phyloP scores from a whole-genome alignment of 2,329 filamentous ascomycete genomes.

The Nigrograna mackinnonii region DNA sequence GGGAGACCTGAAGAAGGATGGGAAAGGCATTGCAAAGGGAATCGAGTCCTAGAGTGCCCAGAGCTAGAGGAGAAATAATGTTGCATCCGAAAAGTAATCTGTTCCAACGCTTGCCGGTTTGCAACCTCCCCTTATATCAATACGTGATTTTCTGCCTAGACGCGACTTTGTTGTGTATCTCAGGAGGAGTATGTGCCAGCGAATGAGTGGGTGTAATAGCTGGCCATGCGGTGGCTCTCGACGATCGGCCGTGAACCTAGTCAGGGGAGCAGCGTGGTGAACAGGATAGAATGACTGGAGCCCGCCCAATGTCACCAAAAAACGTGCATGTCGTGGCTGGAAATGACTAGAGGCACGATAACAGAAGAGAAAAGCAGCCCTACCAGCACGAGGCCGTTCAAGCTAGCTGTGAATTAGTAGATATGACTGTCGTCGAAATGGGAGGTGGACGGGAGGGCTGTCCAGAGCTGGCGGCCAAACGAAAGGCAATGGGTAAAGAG shows the following conservation, averaged over 20 bases:
- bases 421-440: constrained; percentile 3
- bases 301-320: constrained; percentile 29
- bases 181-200: constrained; percentile 15
- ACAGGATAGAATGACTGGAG: constrained; percentile 35
- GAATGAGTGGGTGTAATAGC: constrained; percentile 24
- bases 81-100: constrained; percentile 10
- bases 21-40: constrained; percentile 30
- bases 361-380: constrained; percentile 16
- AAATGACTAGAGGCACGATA: constrained; percentile 9
- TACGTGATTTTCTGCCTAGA: constrained; percentile 15
- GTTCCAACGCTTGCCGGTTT: constrained; percentile 2
- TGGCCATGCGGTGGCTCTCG: constrained; percentile 27
- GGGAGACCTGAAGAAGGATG: constrained; percentile 37
- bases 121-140: constrained; percentile 29
- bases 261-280: constrained; percentile 11
- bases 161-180: constrained; percentile 25
- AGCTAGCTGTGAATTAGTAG: constrained; percentile 8
- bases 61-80: not conserved
- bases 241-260: constrained; percentile 17
- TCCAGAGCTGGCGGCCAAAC: constrained; percentile 27
- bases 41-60: constrained; percentile 3
- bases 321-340: constrained; percentile 32
- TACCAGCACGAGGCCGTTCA: no score
- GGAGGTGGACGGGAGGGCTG: constrained; percentile 1
- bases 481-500: constrained; percentile 29